A percentile compares a stretch with the other conserved stretches of the same genome.
Evolutionary conservation across 1,284 basidiomycete species (phyloP).

Genomic region (Phellopilus nigrolimitatus): DNA sequence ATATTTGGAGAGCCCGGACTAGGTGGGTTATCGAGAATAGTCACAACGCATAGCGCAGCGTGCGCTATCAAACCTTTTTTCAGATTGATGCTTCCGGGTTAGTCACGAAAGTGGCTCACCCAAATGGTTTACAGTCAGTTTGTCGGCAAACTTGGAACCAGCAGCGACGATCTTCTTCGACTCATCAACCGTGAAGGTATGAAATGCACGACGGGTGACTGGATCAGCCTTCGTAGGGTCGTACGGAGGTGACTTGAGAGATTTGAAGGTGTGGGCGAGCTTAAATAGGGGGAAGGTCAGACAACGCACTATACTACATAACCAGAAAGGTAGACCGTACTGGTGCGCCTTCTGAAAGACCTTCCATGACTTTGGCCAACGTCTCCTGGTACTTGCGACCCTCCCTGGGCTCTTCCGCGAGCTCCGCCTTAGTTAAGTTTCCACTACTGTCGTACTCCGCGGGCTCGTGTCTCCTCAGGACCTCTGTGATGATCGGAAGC

Average conservation of each 20-base stretch:
- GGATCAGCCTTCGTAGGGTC: constrained; percentile 1
- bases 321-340: neutral
- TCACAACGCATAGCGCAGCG: constrained; percentile 12
- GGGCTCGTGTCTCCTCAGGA: constrained; percentile 11
- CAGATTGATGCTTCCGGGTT: neutral
- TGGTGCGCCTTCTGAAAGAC: constrained; percentile 5
- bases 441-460: constrained; percentile 6
- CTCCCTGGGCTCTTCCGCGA: constrained; percentile 9
- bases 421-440: neutral
- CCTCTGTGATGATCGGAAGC: constrained; percentile 13
- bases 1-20: constrained; percentile 2
- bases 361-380: constrained; percentile 10
- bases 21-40: constrained; percentile 19
- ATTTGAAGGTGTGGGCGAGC: constrained; percentile 9
- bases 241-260: neutral
- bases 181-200: constrained; percentile 14
- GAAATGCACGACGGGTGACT: neutral
- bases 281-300: too few relatives aligned
- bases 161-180: constrained; percentile 4
- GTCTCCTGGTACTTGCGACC: constrained; percentile 16
- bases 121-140: constrained; percentile 11
- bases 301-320: too few relatives aligned
- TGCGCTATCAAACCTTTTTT: constrained; percentile 5
- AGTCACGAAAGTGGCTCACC: neutral
- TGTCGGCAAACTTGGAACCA: neutral